Evolutionary conservation across 176 grass and related monocot genomes (phyloP), one percentile per base, ranked within the genome.

Genomic region (Eragrostis curvula): DNA sequence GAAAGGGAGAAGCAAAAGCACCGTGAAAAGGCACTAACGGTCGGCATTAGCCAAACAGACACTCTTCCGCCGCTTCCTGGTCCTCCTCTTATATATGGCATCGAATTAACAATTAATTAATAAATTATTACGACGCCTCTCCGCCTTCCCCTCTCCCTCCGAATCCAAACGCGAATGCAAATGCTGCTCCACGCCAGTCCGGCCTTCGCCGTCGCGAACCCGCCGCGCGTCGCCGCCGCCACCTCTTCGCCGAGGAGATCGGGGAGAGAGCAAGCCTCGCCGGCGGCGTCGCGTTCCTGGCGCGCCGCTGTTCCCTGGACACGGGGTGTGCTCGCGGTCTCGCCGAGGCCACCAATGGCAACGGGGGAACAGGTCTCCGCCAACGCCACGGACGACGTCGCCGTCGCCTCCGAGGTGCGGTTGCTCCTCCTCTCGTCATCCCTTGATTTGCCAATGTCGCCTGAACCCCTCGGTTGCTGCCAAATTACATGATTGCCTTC

Each of bases 161-260:
- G 14, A 64, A 82, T 81, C 72, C 79, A 69, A 75, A 42, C 44
- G 71, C 64, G 7, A 64, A 60, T 52, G 81, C 69, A 48, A 41
- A 80, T 68, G 87, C 52, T 84, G 71, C 77, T 89, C 53, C 77
- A 70, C 64, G 44, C 56, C 36, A 53, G 36, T 9, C 23, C 71
- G 63, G 1, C 36, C 30, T 61, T 75, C 76, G 41, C 51, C 68
- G 12, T 73, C 36, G 43, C 50, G 17, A 48, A 14, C 21, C 50
- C 81, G 2, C 81, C 42, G 42, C 87, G 24, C 77, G 2, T 50
- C 15, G 29, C 45, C 63, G 24, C 36, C 65, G 18, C 83, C 30
- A 42, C 75, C 2, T 60, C 75, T 9, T 51, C 76, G 12, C 59
- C 61, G 60, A 21, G 68, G 75, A 68, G 41, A 43, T 71, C 75